Percentiles rank a stretch among this genome's conserved stretches.
These are phyloP conservation scores for Eimeria brunetti DNA, from an alignment of 169 alveolate species.

Conservation along the genomic window DNA sequence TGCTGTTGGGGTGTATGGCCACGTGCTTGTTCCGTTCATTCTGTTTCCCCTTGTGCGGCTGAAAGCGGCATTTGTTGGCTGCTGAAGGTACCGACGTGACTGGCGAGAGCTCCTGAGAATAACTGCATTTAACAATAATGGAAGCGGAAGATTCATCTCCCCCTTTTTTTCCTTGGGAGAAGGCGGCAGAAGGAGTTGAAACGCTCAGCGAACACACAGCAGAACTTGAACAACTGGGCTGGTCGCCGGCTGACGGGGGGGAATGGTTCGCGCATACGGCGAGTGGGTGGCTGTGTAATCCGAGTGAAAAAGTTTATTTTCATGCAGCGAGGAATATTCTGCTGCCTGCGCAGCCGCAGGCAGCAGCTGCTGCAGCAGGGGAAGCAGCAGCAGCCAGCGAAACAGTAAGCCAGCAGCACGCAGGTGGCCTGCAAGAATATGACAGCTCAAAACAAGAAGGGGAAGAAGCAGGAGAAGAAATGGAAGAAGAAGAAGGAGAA, in stretches of 20 bases:
- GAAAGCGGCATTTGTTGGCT: neutral
- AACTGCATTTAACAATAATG: neutral
- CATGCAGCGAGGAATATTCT: conserved; percentile 25
- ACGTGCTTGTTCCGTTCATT: too few species aligned
- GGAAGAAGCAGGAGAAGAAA: conserved; percentile 4
- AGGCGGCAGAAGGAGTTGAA: neutral
- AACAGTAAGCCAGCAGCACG: neutral
- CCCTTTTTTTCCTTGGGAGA: conserved; percentile 13
- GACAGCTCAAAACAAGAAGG: neutral
- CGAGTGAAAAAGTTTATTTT: conserved; percentile 16
- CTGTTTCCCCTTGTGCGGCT: neutral
- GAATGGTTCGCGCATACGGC: conserved; percentile 41
- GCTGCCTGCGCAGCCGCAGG: conserved; percentile 10
- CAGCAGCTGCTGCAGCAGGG: neutral
- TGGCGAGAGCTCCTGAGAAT: neutral
- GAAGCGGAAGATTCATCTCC: neutral
- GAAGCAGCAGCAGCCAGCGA: neutral
- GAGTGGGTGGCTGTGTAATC: conserved; percentile 55
- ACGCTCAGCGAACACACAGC: neutral
- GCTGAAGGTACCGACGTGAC: neutral
- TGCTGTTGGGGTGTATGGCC: neutral
- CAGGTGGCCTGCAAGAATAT: neutral
- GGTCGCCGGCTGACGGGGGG: conserved; percentile 14
- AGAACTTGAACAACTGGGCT: conserved; percentile 10
- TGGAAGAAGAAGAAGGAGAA: neutral